Evolutionary conservation across 306 rosid species (phyloP).

Genomic region (Coriaria nepalensis): DNA sequence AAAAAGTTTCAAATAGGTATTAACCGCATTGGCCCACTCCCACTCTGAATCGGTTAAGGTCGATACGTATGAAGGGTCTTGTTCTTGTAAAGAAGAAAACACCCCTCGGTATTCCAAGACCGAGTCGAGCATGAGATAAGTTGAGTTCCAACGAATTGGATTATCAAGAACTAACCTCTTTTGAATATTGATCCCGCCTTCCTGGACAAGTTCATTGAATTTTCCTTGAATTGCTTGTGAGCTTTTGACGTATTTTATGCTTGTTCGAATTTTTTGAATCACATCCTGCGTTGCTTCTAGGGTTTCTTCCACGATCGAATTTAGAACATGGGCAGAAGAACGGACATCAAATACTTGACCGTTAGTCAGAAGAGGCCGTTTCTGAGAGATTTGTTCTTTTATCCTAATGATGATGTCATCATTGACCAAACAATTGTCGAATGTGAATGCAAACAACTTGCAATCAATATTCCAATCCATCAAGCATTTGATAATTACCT

Average conservation of each 20-base stretch:
- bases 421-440: conserved; percentile 66
- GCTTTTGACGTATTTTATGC: conserved; percentile 55
- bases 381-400: conserved; percentile 58
- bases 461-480: conserved; percentile 73
- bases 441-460: conserved; percentile 80
- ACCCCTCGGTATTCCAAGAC: conserved; percentile 64
- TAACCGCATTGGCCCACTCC: conserved; percentile 48
- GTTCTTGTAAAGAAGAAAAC: conserved; percentile 54
- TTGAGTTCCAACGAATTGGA: conserved; percentile 62
- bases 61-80: conserved; percentile 45
- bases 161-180: conserved; percentile 52
- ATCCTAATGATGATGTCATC: conserved; percentile 62
- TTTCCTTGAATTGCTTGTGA: conserved; percentile 57
- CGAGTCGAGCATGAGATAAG: conserved; percentile 67
- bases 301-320: conserved; percentile 49
- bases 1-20: conserved; percentile 63
- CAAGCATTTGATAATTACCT: conserved; percentile 65
- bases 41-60: conserved; percentile 66
- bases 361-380: conserved; percentile 51
- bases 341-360: conserved; percentile 68
- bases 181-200: conserved; percentile 43
- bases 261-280: conserved; percentile 66
- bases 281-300: conserved; percentile 48
- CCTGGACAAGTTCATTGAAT: conserved; percentile 60
- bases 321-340: conserved; percentile 65